Evolutionary conservation across 2,329 filamentous ascomycete species (phyloP), one percentile per base, ranked within the genome.

Genomic region (Daldinia sp.): DNA sequence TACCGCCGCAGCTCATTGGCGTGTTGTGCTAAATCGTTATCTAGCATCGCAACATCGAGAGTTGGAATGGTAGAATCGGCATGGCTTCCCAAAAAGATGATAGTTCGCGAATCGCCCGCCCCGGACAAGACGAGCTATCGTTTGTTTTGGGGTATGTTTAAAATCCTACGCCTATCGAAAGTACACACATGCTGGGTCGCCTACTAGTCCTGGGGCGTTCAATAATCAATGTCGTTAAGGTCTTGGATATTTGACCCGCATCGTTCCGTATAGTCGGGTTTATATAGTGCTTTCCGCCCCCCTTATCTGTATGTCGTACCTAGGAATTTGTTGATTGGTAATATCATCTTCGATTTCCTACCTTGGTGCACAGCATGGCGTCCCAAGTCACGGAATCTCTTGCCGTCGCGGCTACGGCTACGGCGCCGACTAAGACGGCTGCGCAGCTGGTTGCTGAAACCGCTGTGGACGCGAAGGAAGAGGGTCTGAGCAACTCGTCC

Each of bases 41-140:
- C 54, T 68, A 39, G 10, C 26, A 63, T 70, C 53, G 55, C 65
- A 65, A 65, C 68, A 70, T 70, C n/a, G 13, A 9, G 46, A 6
- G 37, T 23, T 58, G 57, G 48, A 57, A 68, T 70, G 64, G 50
- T 65, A 65, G 65, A 65, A 68, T 68, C 64, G 68, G 61, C 33
- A 51, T 37, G 42, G 35, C 30, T 65, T 58, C 61, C 64, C 37
- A 63, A 70, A 60, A 18, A 53, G 64, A 65, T 13, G 68, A 63
- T 18, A 23, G 13, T 44, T 41, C 18, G n/a, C 20, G 20, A 23
- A 23, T 23, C 20, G 20, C 20, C 1, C 61, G 39, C 64, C 62
- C 60, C 64, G 30, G n/a, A 39, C 39, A n/a, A 50, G 20, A 28
- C n/a, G 23, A 35, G 46, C 23, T 30, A 54, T 33, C 28, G 3